Percentiles rank a stretch among this genome's conserved stretches.
Conservation (phyloP, 2,329 filamentous ascomycete genomes). For the Pseudonectria buxi region DNA sequence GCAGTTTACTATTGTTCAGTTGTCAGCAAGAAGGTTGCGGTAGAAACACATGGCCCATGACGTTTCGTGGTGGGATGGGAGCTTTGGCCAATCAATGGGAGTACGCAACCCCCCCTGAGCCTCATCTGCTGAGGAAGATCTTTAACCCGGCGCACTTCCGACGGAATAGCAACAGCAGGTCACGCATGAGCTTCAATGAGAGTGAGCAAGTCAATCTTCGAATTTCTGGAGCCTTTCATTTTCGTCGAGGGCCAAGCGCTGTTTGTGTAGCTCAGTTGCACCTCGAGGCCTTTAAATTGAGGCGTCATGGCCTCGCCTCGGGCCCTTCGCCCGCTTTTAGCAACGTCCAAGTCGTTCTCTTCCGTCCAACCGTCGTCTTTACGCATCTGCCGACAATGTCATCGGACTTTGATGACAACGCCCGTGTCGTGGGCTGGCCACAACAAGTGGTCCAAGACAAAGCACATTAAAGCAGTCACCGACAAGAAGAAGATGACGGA, state of each 20-base stretch:
- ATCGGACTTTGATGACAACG: constrained; percentile 42
- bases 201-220: neutral
- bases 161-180: neutral
- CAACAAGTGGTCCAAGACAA: constrained; percentile 94
- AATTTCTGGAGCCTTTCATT: neutral
- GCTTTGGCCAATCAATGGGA: constrained; percentile 9
- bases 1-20: constrained; percentile 2
- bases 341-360: constrained; percentile 4
- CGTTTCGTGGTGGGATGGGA: constrained; percentile 10
- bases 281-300: neutral
- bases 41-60: constrained; percentile 12
- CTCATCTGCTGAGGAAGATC: constrained; percentile 18
- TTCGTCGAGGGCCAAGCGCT: neutral
- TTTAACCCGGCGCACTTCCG: constrained; percentile 24
- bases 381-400: constrained; percentile 40
- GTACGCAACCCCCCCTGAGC: constrained; percentile 1
- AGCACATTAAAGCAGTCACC: constrained; percentile 84
- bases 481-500: constrained; percentile 73
- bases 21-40: constrained; percentile 8
- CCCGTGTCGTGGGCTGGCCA: constrained; percentile 57
- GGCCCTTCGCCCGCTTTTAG: constrained; percentile 11
- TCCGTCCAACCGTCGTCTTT: constrained; percentile 5
- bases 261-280: neutral
- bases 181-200: neutral
- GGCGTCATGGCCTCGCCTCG: constrained; percentile 11